Conservation (phyloP, 495 filamentous ascomycete genomes). For the Hypoxylon cercidicola region DNA sequence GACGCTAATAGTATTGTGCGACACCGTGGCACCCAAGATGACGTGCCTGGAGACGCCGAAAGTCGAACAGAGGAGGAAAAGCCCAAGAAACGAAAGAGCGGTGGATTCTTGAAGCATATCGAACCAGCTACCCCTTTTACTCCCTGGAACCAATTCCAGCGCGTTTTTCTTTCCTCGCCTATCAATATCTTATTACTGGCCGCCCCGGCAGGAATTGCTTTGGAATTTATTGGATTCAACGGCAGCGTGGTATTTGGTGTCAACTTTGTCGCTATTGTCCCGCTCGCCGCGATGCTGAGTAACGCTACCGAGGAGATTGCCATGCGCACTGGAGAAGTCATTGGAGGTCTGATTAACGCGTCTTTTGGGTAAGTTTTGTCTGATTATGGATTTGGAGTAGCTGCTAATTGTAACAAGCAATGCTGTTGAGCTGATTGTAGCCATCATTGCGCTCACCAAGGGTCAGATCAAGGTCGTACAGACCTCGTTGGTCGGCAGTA, state of each 20-base stretch:
- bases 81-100: constrained; percentile 48
- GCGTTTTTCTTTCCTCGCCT: constrained; percentile 80
- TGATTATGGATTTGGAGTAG: constrained; percentile 23
- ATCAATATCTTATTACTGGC: constrained; percentile 85
- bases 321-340: constrained; percentile 81
- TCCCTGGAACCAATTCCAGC: constrained; percentile 72
- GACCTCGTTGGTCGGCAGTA: constrained; percentile 90
- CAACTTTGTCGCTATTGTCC: constrained; percentile 91
- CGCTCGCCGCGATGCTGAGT: constrained; percentile 86
- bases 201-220: constrained; percentile 79
- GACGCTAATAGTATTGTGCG: constrained; percentile 16
- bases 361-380: constrained; percentile 76
- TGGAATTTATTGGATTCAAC: constrained; percentile 69
- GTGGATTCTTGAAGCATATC: constrained; percentile 52
- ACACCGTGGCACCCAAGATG: constrained; percentile 26
- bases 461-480: constrained; percentile 86
- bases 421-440: constrained; percentile 91
- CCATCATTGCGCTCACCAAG: constrained; percentile 80
- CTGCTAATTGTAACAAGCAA: constrained; percentile 63
- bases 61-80: constrained; percentile 40
- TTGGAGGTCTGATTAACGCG: constrained; percentile 88
- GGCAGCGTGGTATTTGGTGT: constrained; percentile 77
- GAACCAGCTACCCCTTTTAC: constrained; percentile 67
- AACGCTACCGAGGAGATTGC: constrained; percentile 93
- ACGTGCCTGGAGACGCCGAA: constrained; percentile 1